Percentiles rank a stretch among this genome's conserved stretches.
Conservation (phyloP, 2,329 filamentous ascomycete genomes). For the Phyllosticta citribraziliensis region DNA sequence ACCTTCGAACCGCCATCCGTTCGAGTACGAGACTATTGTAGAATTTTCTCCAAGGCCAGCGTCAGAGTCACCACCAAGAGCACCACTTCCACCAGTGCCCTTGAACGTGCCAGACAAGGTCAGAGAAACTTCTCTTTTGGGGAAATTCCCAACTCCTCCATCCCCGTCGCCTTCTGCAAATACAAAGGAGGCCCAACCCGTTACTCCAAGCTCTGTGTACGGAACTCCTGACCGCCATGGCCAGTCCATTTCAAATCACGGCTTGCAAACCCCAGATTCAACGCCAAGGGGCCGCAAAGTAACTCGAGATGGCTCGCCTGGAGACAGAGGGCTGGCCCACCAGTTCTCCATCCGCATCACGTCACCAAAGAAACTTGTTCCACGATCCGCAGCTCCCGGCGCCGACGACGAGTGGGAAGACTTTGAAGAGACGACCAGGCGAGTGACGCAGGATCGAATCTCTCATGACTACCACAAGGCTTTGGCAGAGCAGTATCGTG, state of each 20-base stretch:
- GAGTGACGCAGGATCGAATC: background rate
- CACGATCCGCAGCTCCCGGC: slow-evolving; percentile 4
- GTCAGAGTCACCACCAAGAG: slow-evolving; percentile 3
- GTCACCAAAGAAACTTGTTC: background rate
- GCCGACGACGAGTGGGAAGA: slow-evolving; percentile 2
- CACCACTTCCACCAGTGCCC: slow-evolving; percentile 3
- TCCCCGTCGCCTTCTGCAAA: background rate
- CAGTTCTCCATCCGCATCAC: background rate
- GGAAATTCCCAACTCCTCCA: background rate
- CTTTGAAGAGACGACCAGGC: background rate
- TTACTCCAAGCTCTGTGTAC: background rate
- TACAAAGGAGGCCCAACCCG: background rate
- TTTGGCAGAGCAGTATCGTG: slow-evolving; percentile 7
- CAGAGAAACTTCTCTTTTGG: background rate
- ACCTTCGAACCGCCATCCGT: background rate
- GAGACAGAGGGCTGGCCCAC: background rate
- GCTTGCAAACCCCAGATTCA: background rate
- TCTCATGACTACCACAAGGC: slow-evolving; percentile 4
- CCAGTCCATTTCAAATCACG: background rate
- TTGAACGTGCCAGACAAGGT: background rate
- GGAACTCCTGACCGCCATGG: background rate
- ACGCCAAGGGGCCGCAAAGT: background rate
- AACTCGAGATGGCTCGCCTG: background rate
- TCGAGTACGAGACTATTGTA: slow-evolving; percentile 4
- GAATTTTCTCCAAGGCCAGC: slow-evolving; percentile 2